A percentile compares a stretch with the other conserved stretches of the same genome.
Evolutionary conservation across 257 asterid species (phyloP).

Genomic region (Solanum pinnatisectum): DNA sequence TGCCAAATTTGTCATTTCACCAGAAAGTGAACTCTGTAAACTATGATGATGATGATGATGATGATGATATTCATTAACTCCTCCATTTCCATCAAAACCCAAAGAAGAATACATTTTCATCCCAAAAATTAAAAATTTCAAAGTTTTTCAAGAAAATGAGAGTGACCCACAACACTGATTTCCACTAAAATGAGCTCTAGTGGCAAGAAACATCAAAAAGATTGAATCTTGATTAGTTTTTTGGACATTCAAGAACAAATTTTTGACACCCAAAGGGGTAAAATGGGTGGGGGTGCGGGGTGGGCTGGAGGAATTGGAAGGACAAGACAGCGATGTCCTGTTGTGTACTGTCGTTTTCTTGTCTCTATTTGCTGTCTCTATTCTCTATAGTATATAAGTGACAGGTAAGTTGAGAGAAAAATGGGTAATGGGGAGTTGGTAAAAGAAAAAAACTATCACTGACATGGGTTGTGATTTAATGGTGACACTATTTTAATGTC

Average conservation of each 20-base stretch:
- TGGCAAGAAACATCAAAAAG: neutral
- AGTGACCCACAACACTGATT: neutral
- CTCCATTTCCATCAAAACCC: conserved; percentile 18
- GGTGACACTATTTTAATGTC: too few relatives aligned
- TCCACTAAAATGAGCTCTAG: neutral
- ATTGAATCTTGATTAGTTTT: neutral
- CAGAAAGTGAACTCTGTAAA: conserved; percentile 11
- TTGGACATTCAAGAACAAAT: neutral
- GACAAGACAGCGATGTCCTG: conserved; percentile 62
- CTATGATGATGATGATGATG: conserved; percentile 11
- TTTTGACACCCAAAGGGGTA: neutral
- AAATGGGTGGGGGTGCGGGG: neutral
- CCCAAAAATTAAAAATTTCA: conserved; percentile 6
- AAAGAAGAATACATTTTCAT: conserved; percentile 35
- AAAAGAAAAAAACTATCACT: neutral
- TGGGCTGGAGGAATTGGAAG: neutral
- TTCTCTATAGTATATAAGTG: neutral
- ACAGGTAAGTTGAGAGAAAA: neutral
- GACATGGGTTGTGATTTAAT: too few relatives aligned
- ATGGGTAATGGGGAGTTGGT: neutral
- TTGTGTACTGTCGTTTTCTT: conserved; percentile 29
- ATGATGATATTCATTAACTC: conserved; percentile 23
- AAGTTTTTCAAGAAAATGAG: neutral
- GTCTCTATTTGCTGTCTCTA: conserved; percentile 2
- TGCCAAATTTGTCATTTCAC: conserved; percentile 6